Base-by-base conservation (phyloP, 441 rosid genomes). In the Jatropha podagrica region DNA sequence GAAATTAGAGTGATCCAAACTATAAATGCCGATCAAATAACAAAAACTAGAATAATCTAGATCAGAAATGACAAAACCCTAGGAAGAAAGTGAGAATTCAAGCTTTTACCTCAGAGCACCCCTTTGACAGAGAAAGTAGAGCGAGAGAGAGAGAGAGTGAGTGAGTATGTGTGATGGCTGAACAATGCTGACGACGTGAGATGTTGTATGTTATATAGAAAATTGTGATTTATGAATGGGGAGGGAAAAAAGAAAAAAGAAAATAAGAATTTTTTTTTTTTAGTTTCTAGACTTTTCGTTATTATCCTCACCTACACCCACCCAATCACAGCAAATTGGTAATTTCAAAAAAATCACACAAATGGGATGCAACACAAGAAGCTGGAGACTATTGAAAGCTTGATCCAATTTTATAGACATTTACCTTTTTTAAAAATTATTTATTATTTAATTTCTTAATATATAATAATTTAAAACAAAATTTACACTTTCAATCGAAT, bases 51-150 rank as follows among this genome's bases (percentile, higher is more conserved):
- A 59, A 26, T 23, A 1, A 60, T 27, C 15, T 2, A 23, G 0
- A 0, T 3, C 42, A 76, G 68, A 37, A 55, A 32, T 56, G 61
- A 17, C 7, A 56, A 56, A 56, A 56, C 32, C 27, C 61, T 8
- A 56, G 26, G 23, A 0, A 42, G 40, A 55, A 52, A 14, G 68
- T 15, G 15, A 17, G 48, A 70, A 40, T 18, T 23, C 13, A 65
- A 11, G 54, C 9, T 32, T 11, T 62, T 74, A 87, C 89, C 89
- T 84, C 88, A 83, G 89, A 69, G 23, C 88, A 76, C 91, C 91
- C 89, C 88, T 60, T 60, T 7, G 32, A 42, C 42, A 61, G 64
- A 66, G 14, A 67, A 11, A 26, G 7, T 44, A 18, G 59, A 65
- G 54, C 23, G 38, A 44, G 41, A 0, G 60, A 32, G 38, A 44